Evolutionary conservation across 192 early-diverging fungal species (phyloP).

Genomic region (Cetraspora pellucida): DNA sequence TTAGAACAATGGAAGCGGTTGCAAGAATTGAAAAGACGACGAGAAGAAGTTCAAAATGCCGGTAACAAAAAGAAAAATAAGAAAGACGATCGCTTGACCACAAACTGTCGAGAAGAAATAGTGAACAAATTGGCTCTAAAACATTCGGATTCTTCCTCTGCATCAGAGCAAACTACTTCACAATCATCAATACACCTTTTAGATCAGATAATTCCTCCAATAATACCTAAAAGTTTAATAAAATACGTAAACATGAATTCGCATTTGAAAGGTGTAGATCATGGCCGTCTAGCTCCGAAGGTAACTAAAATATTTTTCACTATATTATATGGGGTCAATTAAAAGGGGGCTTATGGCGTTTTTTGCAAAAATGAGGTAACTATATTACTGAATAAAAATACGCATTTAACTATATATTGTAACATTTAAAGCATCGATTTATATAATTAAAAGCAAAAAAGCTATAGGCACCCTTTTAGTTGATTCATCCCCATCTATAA

Average conservation of each 20-base stretch:
- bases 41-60: not conserved
- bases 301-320: not conserved
- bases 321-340: no score
- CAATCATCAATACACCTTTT: no score
- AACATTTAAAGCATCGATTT: no score
- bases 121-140: not conserved
- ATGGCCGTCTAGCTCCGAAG: slow-evolving; percentile 22
- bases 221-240: slow-evolving; percentile 15
- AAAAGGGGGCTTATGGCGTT: no score
- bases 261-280: slow-evolving; percentile 31
- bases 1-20: not conserved
- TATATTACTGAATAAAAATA: no score
- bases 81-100: no score
- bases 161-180: not conserved
- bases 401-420: no score
- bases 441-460: no score
- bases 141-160: not conserved
- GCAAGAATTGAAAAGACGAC: slow-evolving; percentile 10
- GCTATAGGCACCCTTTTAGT: no score
- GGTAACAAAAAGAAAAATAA: not conserved
- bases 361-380: no score
- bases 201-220: no score
- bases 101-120: not conserved
- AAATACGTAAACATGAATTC: slow-evolving; percentile 29
- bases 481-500: no score